Base-by-base conservation (phyloP, 805 yeast genomes). In the Yarrowia sp. region DNA sequence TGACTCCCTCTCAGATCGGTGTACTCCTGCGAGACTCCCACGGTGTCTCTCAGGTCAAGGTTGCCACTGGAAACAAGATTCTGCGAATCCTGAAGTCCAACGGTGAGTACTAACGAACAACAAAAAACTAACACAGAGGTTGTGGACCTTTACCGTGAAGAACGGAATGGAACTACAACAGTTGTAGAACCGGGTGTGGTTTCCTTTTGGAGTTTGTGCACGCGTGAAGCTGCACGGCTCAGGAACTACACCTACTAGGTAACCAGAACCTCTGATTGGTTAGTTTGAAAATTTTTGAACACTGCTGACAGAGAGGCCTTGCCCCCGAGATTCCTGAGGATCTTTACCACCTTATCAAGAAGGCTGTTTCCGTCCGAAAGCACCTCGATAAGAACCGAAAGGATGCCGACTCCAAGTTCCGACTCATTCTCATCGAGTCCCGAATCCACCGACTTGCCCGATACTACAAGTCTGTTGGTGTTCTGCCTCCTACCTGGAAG, bases 251-350 rank as follows among this genome's bases (percentile, higher is more conserved):
- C 28, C 6, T 9, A 2, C 53, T 22, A 38, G 60, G 44, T 36
- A 28, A 53, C 60, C 60, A 39, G 61, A 55, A 55, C 61, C 61
- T 55, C 61, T 55, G 61, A n/a, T 55, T 55, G 61, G 61, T 55
- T 55, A 39, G 18, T 51, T 18, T 8, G 10, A 9, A n/a, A 33
- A 17, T n/a, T 17, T 58, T 18, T 35, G 64, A 58, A 58, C 64
- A 17, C 43, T 65, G 72, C 74, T 73, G 75, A 72, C 75, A 71
- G 76, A 74, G 76, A 72, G 77, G 78, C 67, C 90, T 95, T 79
- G 99, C 98, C 79, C 98, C 99, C 82, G 99, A 95, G 85, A 89
- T 95, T 79, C 99, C 99, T 83, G 99, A 95, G 88, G 99, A 95
- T 82, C 89, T 95, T 78, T 95, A 95, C 95, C 92, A 84, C 84